Percentiles rank a stretch among this genome's conserved stretches.
Evolutionary conservation across 73 alveolate species (phyloP).

Genomic region (Paramecium sonneborni): DNA sequence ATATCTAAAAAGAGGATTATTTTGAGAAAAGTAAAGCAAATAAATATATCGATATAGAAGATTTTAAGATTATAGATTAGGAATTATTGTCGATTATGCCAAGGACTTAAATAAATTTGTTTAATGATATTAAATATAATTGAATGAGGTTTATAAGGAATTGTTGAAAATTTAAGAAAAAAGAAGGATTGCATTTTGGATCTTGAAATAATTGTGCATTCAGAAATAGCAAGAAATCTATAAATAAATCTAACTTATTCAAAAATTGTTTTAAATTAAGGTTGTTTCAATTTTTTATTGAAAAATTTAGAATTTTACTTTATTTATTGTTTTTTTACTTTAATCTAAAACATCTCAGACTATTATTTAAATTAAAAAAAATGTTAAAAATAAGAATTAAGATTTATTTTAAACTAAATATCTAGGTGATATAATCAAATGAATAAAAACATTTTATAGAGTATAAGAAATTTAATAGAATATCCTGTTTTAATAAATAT

Average conservation of each 20-base stretch:
- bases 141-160: neutral
- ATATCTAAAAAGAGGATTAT: neutral
- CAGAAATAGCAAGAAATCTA: no score
- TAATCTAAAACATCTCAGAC: neutral
- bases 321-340: neutral
- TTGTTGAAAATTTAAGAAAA: no score
- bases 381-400: neutral
- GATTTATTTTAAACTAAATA: neutral
- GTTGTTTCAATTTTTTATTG: neutral
- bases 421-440: neutral
- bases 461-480: neutral
- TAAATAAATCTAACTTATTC: no score
- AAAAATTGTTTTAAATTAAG: neutral
- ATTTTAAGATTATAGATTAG: neutral
- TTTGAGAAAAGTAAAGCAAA: neutral
- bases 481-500: neutral
- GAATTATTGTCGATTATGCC: neutral
- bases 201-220: no score
- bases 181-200: neutral
- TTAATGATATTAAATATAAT: no score
- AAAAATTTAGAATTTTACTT: neutral
- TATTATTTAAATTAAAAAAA: neutral
- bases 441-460: neutral
- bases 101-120: neutral
- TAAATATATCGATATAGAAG: neutral